Evolutionary conservation across 148 eudicot genomes (phyloP).

Genomic region (Euryodendron excelsum): DNA sequence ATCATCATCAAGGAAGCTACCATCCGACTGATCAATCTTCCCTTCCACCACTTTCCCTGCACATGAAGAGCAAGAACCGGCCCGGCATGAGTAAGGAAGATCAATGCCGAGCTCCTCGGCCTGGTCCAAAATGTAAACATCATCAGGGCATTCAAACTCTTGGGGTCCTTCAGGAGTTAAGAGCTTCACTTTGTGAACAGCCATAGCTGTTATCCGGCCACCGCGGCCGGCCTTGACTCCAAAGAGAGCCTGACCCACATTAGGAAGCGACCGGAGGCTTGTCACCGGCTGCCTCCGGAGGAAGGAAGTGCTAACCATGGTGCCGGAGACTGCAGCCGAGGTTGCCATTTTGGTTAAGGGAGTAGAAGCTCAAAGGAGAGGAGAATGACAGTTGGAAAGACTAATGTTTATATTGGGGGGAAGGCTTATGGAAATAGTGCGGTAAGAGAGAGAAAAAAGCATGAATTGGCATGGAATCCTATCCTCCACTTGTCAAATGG

Average conservation of each 20-base stretch:
- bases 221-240: conserved; percentile 39
- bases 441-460: background rate
- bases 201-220: conserved; percentile 47
- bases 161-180: conserved; percentile 44
- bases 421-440: conserved; percentile 39
- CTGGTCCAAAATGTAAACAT: conserved; percentile 62
- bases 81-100: conserved; percentile 88
- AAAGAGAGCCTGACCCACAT: conserved; percentile 38
- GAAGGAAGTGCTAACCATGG: conserved; percentile 57
- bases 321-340: conserved; percentile 33
- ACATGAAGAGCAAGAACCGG: conserved; percentile 84
- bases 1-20: conserved; percentile 71
- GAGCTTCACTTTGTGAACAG: conserved; percentile 55
- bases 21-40: conserved; percentile 64
- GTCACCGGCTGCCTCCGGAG: conserved; percentile 26
- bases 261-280: conserved; percentile 37
- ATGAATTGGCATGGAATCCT: background rate
- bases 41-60: conserved; percentile 58
- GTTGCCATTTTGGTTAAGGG: conserved; percentile 34
- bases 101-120: conserved; percentile 64
- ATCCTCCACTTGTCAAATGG: conserved; percentile 30
- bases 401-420: background rate
- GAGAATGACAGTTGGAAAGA: background rate
- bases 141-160: conserved; percentile 48
- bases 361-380: no score